Percentiles rank a stretch among this genome's conserved stretches.
Conservation (phyloP, 352 stramenopile genomes). For the Phytophthora capsici region DNA sequence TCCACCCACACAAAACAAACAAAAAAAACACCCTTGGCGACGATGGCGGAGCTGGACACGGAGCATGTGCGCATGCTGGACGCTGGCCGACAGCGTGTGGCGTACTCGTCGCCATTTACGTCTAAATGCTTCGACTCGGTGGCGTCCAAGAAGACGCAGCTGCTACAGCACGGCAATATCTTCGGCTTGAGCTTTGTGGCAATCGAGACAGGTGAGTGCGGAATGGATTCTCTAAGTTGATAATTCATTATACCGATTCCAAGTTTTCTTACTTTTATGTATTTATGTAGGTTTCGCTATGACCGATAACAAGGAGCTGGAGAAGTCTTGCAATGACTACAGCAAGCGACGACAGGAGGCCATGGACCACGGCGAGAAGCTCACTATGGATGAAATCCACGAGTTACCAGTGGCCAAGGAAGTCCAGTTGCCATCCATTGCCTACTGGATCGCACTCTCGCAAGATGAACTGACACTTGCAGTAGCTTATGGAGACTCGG, state of each 20-base stretch:
- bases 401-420: conserved; percentile 41
- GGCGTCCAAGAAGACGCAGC: conserved; percentile 51
- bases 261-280: conserved; percentile 8
- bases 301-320: conserved; percentile 39
- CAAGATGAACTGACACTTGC: conserved; percentile 56
- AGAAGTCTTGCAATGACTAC: conserved; percentile 50
- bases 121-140: conserved; percentile 38
- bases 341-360: conserved; percentile 50
- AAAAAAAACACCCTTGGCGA: conserved; percentile 6
- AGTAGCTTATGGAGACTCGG: conserved; percentile 50
- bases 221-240: conserved; percentile 11
- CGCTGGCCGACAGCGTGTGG: conserved; percentile 55
- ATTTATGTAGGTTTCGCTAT: conserved; percentile 50
- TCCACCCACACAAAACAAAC: conserved; percentile 25
- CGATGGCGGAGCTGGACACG: conserved; percentile 58
- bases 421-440: conserved; percentile 46
- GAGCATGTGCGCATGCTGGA: conserved; percentile 85
- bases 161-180: conserved; percentile 66
- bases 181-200: conserved; percentile 66
- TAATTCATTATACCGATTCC: conserved; percentile 6
- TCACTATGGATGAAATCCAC: conserved; percentile 53
- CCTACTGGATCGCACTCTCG: conserved; percentile 63
- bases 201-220: conserved; percentile 36
- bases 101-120: conserved; percentile 42
- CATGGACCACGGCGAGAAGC: conserved; percentile 63